phyloP scores from a whole-genome alignment of 176 grass and related monocot genomes.

The Tuctoria greenei region DNA sequence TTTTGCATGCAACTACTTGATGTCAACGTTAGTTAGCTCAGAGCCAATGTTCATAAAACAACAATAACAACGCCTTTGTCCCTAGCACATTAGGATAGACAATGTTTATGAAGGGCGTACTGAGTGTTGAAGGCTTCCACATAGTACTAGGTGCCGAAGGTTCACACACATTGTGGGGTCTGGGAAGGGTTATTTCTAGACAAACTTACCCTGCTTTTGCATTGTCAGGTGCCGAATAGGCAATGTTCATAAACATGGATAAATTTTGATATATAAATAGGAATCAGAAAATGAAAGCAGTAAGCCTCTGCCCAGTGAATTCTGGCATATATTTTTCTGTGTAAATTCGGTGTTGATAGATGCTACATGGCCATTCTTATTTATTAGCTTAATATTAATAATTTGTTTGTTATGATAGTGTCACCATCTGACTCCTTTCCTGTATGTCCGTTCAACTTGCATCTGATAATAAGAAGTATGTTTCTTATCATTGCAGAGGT shows the following conservation, averaged over 20 bases:
- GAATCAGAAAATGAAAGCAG: not conserved
- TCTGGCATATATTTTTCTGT: not conserved
- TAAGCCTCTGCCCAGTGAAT: not conserved
- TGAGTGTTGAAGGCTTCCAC: no score
- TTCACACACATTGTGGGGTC: no score
- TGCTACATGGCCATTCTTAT: conserved; percentile 12
- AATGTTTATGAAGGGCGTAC: no score
- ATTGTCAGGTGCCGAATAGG: no score
- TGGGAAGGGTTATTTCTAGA: no score
- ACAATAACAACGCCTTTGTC: no score
- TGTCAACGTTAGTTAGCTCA: not conserved
- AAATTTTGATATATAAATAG: not conserved
- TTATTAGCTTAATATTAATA: conserved; percentile 25
- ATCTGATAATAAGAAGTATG: conserved; percentile 6
- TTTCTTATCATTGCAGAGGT: conserved; percentile 53
- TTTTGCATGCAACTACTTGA: not conserved
- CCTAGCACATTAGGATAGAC: no score
- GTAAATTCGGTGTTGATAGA: not conserved
- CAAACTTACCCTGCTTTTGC: no score
- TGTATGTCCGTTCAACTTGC: not conserved
- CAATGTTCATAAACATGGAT: not conserved
- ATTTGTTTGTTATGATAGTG: not conserved
- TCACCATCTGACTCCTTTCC: not conserved
- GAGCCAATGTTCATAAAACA: not conserved
- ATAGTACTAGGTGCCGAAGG: no score